Conservation (phyloP, 2,329 filamentous ascomycete genomes). For the Aciculosporium take region DNA sequence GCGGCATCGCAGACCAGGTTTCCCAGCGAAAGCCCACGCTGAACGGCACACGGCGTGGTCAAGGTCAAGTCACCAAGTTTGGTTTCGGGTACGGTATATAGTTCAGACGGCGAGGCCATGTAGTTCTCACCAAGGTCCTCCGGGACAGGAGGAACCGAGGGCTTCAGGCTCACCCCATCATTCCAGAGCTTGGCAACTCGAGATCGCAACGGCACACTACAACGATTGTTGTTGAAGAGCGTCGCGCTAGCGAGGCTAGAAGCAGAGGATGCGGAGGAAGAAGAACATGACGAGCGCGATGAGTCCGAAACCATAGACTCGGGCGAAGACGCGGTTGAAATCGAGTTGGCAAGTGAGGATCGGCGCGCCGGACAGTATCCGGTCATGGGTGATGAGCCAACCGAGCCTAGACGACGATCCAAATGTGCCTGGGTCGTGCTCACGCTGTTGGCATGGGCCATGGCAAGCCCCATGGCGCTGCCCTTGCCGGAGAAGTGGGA, state of each 20-base stretch:
- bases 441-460: conserved; percentile 38
- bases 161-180: conserved; percentile 39
- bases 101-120: conserved; percentile 40
- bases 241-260: conserved; percentile 47
- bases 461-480: conserved; percentile 46
- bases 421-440: conserved; percentile 30
- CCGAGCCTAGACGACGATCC: conserved; percentile 36
- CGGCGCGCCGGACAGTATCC: conserved; percentile 36
- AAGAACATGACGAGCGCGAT: conserved; percentile 47
- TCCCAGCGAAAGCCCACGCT: conserved; percentile 33
- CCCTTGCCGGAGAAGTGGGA: conserved; percentile 34
- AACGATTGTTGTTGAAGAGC: conserved; percentile 23
- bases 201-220: conserved; percentile 49
- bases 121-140: conserved; percentile 39
- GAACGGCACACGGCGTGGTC: conserved; percentile 31
- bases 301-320: conserved; percentile 54
- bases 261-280: conserved; percentile 50
- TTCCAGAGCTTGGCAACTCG: conserved; percentile 43
- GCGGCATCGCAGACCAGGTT: conserved; percentile 27
- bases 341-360: conserved; percentile 48
- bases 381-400: conserved; percentile 39
- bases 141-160: conserved; percentile 41
- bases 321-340: conserved; percentile 49
- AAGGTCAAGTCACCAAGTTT: conserved; percentile 36
- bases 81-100: conserved; percentile 37